Evolutionary conservation across 495 filamentous ascomycete genomes (phyloP).

Genomic region (Aspergillus ellipticus): DNA sequence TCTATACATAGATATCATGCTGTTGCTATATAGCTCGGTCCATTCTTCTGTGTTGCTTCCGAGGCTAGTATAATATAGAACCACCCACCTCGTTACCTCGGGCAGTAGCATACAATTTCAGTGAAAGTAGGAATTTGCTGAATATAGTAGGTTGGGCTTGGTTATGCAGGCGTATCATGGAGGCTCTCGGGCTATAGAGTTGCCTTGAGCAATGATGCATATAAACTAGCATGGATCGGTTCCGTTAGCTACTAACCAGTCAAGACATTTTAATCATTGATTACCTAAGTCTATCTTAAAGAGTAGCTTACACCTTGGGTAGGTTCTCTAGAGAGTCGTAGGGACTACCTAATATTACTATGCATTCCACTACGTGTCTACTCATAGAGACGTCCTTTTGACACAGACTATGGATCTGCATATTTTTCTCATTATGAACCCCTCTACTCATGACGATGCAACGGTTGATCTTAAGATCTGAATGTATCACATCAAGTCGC

Average conservation of each 20-base stretch:
- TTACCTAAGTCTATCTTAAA: too few relatives aligned
- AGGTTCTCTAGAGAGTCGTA: too few relatives aligned
- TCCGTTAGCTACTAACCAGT: too few relatives aligned
- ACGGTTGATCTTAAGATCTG: neutral
- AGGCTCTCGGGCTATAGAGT: neutral
- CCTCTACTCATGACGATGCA: neutral
- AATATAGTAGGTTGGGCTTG: too few relatives aligned
- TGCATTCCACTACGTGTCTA: too few relatives aligned
- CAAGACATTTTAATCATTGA: too few relatives aligned
- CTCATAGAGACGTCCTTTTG: neutral
- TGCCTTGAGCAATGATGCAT: neutral
- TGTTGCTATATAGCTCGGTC: neutral
- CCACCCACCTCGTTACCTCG: too few relatives aligned
- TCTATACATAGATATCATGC: constrained; percentile 11
- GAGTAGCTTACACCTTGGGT: too few relatives aligned
- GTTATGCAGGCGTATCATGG: too few relatives aligned
- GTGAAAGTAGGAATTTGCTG: too few relatives aligned
- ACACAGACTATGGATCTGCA: neutral
- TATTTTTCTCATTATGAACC: neutral
- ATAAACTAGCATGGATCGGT: neutral
- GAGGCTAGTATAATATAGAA: neutral
- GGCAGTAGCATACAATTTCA: too few relatives aligned
- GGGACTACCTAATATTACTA: too few relatives aligned
- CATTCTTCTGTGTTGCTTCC: neutral
- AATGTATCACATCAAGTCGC: neutral